These are phyloP conservation scores for Irineochytrium annulatum DNA, from an alignment of 192 early-diverging fungal genomes.

Conservation along the genomic window DNA sequence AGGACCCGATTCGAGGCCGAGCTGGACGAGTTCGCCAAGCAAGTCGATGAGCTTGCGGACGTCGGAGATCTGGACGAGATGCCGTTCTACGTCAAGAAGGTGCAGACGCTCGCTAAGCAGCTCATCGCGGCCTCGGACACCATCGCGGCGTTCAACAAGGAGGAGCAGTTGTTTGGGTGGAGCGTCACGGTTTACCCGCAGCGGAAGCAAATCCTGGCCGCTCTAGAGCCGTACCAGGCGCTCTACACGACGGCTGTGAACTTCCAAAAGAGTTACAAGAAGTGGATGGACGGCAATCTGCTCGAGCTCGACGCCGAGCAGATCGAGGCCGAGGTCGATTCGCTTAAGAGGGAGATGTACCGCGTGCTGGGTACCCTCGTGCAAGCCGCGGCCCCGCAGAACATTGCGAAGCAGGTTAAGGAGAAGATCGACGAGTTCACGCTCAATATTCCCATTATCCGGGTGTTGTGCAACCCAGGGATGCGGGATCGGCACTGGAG, in stretches of 20 bases:
- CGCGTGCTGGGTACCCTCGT: slow-evolving; percentile 49
- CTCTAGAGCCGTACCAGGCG: slow-evolving; percentile 57
- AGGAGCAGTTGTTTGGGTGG: slow-evolving; percentile 63
- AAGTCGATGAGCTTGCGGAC: slow-evolving; percentile 59
- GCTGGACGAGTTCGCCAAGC: slow-evolving; percentile 51
- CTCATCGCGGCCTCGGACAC: slow-evolving; percentile 50
- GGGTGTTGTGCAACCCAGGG: slow-evolving; percentile 59
- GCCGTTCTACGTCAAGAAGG: slow-evolving; percentile 68
- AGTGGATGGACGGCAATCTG: slow-evolving; percentile 63
- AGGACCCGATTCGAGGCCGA: slow-evolving; percentile 51
- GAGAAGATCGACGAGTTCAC: slow-evolving; percentile 64
- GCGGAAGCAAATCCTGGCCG: slow-evolving; percentile 47
- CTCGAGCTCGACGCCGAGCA: slow-evolving; percentile 56
- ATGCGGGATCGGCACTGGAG: slow-evolving; percentile 59
- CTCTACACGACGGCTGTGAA: slow-evolving; percentile 59
- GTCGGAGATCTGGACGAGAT: slow-evolving; percentile 64
- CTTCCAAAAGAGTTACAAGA: slow-evolving; percentile 60
- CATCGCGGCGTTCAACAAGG: slow-evolving; percentile 58
- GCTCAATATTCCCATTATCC: slow-evolving; percentile 56
- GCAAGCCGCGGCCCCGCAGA: slow-evolving; percentile 51
- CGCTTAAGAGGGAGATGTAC: slow-evolving; percentile 59
- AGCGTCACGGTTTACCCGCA: slow-evolving; percentile 55
- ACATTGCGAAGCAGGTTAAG: slow-evolving; percentile 56
- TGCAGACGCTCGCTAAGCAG: slow-evolving; percentile 53
- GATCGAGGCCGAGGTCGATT: slow-evolving; percentile 54